phyloP scores from a whole-genome alignment of 257 asterid species.

The Solanum clarkiae region DNA sequence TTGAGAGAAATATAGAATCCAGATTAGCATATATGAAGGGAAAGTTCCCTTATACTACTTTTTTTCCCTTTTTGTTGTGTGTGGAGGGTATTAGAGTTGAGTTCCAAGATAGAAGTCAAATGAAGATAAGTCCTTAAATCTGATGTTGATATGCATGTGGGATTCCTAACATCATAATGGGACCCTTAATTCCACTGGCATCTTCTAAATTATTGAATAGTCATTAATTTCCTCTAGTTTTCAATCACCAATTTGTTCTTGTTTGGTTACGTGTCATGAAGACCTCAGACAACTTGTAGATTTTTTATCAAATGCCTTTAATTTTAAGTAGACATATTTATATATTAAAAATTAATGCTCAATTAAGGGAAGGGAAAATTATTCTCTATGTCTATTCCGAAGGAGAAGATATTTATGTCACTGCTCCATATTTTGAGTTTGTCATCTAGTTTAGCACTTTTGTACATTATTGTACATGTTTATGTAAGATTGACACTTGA shows the following conservation, averaged over 20 bases:
- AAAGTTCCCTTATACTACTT: background rate
- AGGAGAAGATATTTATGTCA: no score
- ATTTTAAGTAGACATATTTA: background rate
- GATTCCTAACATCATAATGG: background rate
- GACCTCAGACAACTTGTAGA: background rate
- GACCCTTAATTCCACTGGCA: background rate
- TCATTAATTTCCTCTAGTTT: background rate
- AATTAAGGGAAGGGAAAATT: no score
- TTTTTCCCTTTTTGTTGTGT: background rate
- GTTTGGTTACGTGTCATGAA: background rate
- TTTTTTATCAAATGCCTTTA: no score
- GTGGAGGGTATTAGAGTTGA: background rate
- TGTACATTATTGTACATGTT: background rate
- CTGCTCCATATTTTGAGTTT: background rate
- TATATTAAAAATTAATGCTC: no score
- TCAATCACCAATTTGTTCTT: background rate
- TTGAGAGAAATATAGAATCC: background rate
- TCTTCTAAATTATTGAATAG: background rate
- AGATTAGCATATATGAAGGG: background rate
- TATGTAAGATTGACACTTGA: no score
- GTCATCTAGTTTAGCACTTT: background rate
- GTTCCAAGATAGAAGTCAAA: background rate
- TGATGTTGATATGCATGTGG: background rate
- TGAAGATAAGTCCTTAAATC: background rate
- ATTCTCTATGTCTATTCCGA: background rate